Evolutionary conservation across 2,329 filamentous ascomycete species (phyloP).

Genomic region (Fusarium pseudonygamai): DNA sequence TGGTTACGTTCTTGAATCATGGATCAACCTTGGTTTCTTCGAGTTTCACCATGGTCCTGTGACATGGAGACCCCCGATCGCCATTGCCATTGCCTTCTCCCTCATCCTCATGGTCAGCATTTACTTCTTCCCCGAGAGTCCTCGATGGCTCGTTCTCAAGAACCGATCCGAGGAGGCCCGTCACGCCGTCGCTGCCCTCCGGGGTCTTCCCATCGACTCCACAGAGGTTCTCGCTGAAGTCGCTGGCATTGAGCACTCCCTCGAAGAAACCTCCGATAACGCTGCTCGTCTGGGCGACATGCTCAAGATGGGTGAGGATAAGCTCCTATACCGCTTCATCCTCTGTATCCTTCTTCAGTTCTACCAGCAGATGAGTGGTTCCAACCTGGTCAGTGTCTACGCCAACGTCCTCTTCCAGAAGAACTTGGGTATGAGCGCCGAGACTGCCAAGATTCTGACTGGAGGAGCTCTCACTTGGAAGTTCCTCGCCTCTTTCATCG

Average conservation of each 20-base stretch:
- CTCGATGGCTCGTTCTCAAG: slow-evolving; percentile 50
- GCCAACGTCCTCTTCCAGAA: slow-evolving; percentile 45
- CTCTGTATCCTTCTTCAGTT: slow-evolving; percentile 47
- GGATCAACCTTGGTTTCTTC: slow-evolving; percentile 58
- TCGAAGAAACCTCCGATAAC: slow-evolving; percentile 53
- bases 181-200: slow-evolving; percentile 50
- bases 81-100: slow-evolving; percentile 47
- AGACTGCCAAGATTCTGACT: slow-evolving; percentile 39
- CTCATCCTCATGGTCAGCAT: slow-evolving; percentile 47
- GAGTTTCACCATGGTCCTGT: slow-evolving; percentile 35
- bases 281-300: slow-evolving; percentile 54
- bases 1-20: slow-evolving; percentile 53
- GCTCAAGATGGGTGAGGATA: slow-evolving; percentile 60
- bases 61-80: slow-evolving; percentile 53
- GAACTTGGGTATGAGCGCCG: slow-evolving; percentile 36
- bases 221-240: slow-evolving; percentile 54
- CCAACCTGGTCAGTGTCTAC: slow-evolving; percentile 45
- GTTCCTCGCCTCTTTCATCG: slow-evolving; percentile 43
- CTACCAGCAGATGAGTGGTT: slow-evolving; percentile 44
- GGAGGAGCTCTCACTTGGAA: slow-evolving; percentile 47
- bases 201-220: slow-evolving; percentile 50
- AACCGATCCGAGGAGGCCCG: slow-evolving; percentile 45
- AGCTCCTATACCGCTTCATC: slow-evolving; percentile 57
- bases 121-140: slow-evolving; percentile 50
- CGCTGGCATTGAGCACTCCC: slow-evolving; percentile 57